These are phyloP conservation scores for Botryococcus braunii DNA, from an alignment of 163 green algal species.

Conservation along the genomic window DNA sequence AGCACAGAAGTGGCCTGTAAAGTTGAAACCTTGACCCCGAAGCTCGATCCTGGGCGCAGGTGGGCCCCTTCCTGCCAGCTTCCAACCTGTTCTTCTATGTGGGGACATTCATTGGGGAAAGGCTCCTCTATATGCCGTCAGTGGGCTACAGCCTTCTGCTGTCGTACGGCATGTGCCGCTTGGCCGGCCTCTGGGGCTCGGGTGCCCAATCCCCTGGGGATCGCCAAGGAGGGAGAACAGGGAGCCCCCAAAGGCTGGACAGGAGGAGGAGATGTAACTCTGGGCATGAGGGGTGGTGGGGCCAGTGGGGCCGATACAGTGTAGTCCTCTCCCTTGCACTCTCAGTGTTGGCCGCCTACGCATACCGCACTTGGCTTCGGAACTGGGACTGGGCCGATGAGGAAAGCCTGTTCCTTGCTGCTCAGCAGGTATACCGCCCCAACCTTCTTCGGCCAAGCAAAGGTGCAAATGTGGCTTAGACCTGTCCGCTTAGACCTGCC, in stretches of 20 bases:
- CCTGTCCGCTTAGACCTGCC: background rate
- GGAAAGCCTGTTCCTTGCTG: constrained; percentile 56
- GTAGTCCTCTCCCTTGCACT: no score
- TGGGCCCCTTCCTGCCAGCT: constrained; percentile 59
- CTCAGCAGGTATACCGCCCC: constrained; percentile 32
- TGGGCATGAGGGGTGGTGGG: no score
- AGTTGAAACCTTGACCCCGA: no score
- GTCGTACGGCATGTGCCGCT: constrained; percentile 9
- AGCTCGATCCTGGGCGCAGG: no score
- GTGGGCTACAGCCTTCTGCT: constrained; percentile 60
- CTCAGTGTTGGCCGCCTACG: constrained; percentile 38
- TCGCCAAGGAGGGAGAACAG: no score
- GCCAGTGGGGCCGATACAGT: no score
- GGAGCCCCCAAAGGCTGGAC: background rate
- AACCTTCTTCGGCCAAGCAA: no score
- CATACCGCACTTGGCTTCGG: constrained; percentile 33
- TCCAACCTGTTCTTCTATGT: constrained; percentile 65
- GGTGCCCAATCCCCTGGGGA: no score
- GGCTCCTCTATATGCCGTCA: constrained; percentile 74
- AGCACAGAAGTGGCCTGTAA: no score
- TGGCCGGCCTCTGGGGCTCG: constrained; percentile 1
- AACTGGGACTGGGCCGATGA: constrained; percentile 71
- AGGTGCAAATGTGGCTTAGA: background rate
- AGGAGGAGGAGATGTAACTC: background rate
- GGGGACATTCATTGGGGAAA: constrained; percentile 74